phyloP scores from a whole-genome alignment of 805 yeast species.

The Candida coquimbonensis region DNA sequence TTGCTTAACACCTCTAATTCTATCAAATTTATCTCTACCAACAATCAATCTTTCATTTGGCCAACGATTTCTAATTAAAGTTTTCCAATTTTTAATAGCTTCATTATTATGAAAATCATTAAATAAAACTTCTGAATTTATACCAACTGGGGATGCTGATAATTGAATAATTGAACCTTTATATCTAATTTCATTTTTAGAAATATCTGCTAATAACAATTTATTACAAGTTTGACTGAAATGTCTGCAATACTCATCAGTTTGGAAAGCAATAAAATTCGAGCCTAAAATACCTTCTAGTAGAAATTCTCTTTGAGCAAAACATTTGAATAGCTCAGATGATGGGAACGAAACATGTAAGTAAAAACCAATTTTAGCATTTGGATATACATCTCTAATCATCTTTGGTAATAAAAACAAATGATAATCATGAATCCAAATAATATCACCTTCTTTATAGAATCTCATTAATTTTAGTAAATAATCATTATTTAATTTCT shows the following conservation, averaged over 20 bases:
- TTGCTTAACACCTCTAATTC: slow-evolving; percentile 81
- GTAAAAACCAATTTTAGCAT: slow-evolving; percentile 86
- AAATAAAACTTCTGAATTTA: slow-evolving; percentile 57
- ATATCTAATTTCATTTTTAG: slow-evolving; percentile 51
- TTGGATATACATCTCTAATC: slow-evolving; percentile 69
- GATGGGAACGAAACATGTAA: slow-evolving; percentile 94
- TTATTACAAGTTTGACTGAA: slow-evolving; percentile 87
- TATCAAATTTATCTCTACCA: slow-evolving; percentile 83
- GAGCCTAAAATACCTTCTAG: slow-evolving; percentile 85
- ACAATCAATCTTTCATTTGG: slow-evolving; percentile 54
- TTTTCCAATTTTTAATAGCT: slow-evolving; percentile 58
- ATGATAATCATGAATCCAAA: slow-evolving; percentile 96
- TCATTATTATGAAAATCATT: slow-evolving; percentile 35
- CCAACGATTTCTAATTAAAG: slow-evolving; percentile 76
- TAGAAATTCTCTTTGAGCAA: slow-evolving; percentile 76
- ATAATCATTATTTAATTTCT: slow-evolving; percentile 62
- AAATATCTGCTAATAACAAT: slow-evolving; percentile 76
- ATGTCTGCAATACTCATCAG: slow-evolving; percentile 88
- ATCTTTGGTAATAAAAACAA: slow-evolving; percentile 77
- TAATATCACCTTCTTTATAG: slow-evolving; percentile 67
- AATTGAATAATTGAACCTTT: slow-evolving; percentile 52
- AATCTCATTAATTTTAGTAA: slow-evolving; percentile 67
- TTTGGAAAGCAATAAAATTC: slow-evolving; percentile 82
- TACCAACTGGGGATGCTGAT: slow-evolving; percentile 66
- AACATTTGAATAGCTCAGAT: slow-evolving; percentile 88